phyloP scores from a whole-genome alignment of 805 yeast genomes.

The Metschnikowia chrysomelidarum region DNA sequence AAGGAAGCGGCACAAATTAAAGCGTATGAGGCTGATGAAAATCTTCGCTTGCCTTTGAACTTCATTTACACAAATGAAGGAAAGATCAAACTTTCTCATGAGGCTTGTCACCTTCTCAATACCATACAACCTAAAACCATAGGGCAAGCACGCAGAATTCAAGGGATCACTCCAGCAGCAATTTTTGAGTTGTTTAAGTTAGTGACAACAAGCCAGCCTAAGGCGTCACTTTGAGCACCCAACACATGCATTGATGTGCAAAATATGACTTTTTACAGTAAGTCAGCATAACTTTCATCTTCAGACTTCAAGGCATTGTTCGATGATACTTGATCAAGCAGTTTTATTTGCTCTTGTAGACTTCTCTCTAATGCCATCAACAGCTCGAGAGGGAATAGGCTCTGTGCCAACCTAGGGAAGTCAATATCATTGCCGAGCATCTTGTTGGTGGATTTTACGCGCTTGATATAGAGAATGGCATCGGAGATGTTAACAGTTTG shows the following conservation, averaged over 20 bases:
- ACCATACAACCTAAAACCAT: constrained; percentile 81
- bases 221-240: background rate
- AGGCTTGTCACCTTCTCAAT: constrained; percentile 67
- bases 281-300: background rate
- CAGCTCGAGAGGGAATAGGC: constrained; percentile 35
- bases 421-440: constrained; percentile 19
- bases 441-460: constrained; percentile 25
- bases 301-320: background rate
- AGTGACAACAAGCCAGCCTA: constrained; percentile 29
- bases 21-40: constrained; percentile 85
- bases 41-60: constrained; percentile 63
- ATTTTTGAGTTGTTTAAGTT: constrained; percentile 72
- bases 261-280: background rate
- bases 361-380: constrained; percentile 33
- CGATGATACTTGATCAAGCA: background rate
- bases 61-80: constrained; percentile 61
- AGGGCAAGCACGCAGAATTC: constrained; percentile 93
- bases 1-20: constrained; percentile 69
- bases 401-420: constrained; percentile 33
- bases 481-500: constrained; percentile 32
- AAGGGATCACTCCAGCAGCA: constrained; percentile 95
- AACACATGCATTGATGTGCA: too few relatives aligned
- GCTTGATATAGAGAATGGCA: constrained; percentile 32
- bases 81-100: constrained; percentile 58
- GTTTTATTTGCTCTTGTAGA: constrained; percentile 15